Conservation (phyloP, 371 early-diverging fungal species). For the Homolaphlyctis polyrhiza region DNA sequence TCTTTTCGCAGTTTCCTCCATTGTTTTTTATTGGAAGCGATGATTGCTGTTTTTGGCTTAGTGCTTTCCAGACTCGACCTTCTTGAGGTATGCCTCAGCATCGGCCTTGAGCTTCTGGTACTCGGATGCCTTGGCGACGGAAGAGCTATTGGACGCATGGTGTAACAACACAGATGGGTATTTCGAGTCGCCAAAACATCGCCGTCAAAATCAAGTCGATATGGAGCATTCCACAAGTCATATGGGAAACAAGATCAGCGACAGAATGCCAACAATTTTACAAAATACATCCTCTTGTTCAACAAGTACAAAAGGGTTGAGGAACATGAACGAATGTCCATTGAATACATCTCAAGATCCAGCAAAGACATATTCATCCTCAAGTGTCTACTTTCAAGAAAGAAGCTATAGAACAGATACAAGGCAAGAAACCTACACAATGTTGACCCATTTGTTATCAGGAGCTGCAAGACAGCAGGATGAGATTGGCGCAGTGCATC, state of each 20-base stretch:
- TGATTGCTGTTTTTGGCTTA: too few species aligned
- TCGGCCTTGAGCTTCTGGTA: background rate
- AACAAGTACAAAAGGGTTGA: too few species aligned
- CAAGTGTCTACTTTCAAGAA: background rate
- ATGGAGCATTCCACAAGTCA: too few species aligned
- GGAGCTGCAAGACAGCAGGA: background rate
- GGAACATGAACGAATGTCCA: too few species aligned
- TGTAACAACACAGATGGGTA: background rate
- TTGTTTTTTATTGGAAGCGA: too few species aligned
- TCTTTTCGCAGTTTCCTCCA: too few species aligned
- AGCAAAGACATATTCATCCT: background rate
- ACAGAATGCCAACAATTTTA: background rate
- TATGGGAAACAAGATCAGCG: too few species aligned
- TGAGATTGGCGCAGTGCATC: too few species aligned
- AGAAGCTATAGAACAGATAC: background rate
- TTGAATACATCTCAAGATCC: too few species aligned
- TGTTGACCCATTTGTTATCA: conserved; percentile 7
- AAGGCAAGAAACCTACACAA: background rate
- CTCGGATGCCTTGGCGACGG: background rate
- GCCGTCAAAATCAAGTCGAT: too few species aligned
- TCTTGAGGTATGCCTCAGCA: conserved; percentile 2
- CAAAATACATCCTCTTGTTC: too few species aligned
- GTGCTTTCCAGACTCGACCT: background rate
- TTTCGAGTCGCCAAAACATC: too few species aligned
- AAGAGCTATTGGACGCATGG: background rate